Conservation (phyloP, 2,329 filamentous ascomycete genomes). For the Claviceps lovelessii region DNA sequence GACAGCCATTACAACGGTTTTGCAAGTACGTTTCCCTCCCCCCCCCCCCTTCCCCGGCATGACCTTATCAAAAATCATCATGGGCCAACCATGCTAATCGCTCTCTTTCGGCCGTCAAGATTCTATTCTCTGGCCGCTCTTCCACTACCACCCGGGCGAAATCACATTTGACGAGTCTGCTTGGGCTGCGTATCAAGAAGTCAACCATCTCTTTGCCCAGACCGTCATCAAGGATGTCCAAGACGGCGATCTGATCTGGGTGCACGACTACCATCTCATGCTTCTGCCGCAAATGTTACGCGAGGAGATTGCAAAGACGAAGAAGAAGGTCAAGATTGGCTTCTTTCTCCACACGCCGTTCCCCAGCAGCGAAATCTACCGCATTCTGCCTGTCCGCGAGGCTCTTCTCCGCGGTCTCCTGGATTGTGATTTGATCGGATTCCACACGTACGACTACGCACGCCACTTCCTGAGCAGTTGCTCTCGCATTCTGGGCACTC, state of each 20-base stretch:
- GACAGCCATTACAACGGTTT: conserved; percentile 97
- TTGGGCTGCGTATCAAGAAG: conserved; percentile 85
- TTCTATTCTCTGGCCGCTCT: conserved; percentile 94
- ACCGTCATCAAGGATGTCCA: conserved; percentile 74
- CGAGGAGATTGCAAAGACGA: conserved; percentile 65
- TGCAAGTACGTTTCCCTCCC: conserved; percentile 66
- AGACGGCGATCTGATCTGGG: conserved; percentile 92
- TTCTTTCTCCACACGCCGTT: conserved; percentile 98
- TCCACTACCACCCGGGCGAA: conserved; percentile 97
- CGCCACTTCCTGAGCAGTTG: conserved; percentile 93
- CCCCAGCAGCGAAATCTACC: conserved; percentile 91
- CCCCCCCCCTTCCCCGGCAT: not conserved
- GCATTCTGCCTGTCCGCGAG: conserved; percentile 85
- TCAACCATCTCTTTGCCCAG: conserved; percentile 84
- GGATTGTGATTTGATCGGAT: conserved; percentile 88
- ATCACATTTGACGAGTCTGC: conserved; percentile 94
- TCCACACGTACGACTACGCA: conserved; percentile 99
- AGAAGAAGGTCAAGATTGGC: conserved; percentile 90
- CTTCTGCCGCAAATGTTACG: conserved; percentile 89
- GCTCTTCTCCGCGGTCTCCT: conserved; percentile 76
- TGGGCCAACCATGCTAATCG: not conserved
- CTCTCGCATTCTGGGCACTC: conserved; percentile 69
- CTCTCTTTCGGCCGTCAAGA: conserved; percentile 36
- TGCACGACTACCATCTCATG: conserved; percentile 98
- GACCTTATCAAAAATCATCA: not conserved